These are phyloP conservation scores for Boletus barrowsii DNA, from an alignment of 768 basidiomycete species.

Conservation along the genomic window DNA sequence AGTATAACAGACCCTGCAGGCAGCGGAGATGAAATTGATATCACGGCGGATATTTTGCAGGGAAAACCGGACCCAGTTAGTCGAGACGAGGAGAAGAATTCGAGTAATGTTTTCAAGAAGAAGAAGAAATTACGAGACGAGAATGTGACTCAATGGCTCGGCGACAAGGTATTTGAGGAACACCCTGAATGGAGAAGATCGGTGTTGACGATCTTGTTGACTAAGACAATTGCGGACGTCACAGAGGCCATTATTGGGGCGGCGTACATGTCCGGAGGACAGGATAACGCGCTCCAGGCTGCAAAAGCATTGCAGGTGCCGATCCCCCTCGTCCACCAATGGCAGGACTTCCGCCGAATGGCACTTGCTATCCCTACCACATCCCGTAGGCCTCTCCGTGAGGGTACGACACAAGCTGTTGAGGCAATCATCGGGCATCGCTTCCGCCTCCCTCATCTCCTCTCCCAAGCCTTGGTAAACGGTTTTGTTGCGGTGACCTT, in stretches of 20 bases:
- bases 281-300: constrained; percentile 59
- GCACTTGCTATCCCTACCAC: constrained; percentile 42
- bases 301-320: constrained; percentile 65
- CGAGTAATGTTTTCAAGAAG: constrained; percentile 24
- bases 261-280: constrained; percentile 72
- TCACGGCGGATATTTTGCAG: constrained; percentile 6
- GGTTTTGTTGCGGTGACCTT: background rate
- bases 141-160: constrained; percentile 53
- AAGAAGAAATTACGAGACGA: constrained; percentile 44
- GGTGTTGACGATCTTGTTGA: constrained; percentile 12
- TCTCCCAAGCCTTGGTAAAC: constrained; percentile 72
- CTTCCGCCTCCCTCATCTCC: constrained; percentile 59
- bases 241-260: constrained; percentile 84
- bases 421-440: constrained; percentile 62
- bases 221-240: constrained; percentile 78
- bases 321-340: constrained; percentile 58
- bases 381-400: constrained; percentile 42
- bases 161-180: constrained; percentile 62
- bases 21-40: constrained; percentile 32
- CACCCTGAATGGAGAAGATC: background rate
- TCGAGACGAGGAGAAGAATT: constrained; percentile 11
- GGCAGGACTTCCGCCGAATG: constrained; percentile 66
- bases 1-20: constrained; percentile 18
- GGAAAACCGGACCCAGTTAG: constrained; percentile 9
- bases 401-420: constrained; percentile 51